Base-by-base conservation (phyloP, 2,329 filamentous ascomycete species). In the Fusarium sp. region DNA sequence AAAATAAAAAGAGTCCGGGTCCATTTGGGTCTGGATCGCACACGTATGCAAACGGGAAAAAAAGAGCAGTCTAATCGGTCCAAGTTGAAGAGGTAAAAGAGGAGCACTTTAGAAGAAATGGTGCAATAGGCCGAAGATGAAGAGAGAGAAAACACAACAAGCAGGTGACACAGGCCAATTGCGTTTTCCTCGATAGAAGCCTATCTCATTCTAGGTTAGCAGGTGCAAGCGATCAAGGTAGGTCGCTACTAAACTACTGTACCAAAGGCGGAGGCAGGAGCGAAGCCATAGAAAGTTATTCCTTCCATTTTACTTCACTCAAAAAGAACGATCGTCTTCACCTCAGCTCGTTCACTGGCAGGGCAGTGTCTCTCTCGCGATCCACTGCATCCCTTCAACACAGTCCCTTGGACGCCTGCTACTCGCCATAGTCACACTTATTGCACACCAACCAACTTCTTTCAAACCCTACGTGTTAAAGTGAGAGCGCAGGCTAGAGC, bases 11-110 rank as follows among this genome's bases (percentile, higher is more conserved):
- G 54, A 63, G 68, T 33, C 39, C 13, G 36, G 57, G 66, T 54
- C 59, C 46, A 65, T 62, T 48, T 29, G 46, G 58, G 66, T 70
- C 70, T 72, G 59, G 70, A 72, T 69, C 63, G 54, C 47, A 67
- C 63, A 66, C 51, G 60, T 42, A 63, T 63, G 52, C 58, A 55
- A 55, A 39, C 48, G 48, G 15, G 17, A 17, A 33, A 52, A 59
- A 60, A 61, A 51, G 17, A 45, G 46, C 21, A 27, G 46, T 48
- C 39, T 46, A 36, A 63, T 52, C 54, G 33, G 47, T 35, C 42
- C 20, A 58, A 58, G 48, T 49, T 35, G 54, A 40, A 62, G 52
- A 57, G 36, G 43, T 46, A 54, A 58, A 63, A 52, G 60, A 68
- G 51, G 60, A 68, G 64, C 48, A 13, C 45, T 4, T 20, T 21